A percentile compares a stretch with the other conserved stretches of the same genome.
Evolutionary conservation across 306 rosid species (phyloP).

Genomic region (Vachellia pachyceras): DNA sequence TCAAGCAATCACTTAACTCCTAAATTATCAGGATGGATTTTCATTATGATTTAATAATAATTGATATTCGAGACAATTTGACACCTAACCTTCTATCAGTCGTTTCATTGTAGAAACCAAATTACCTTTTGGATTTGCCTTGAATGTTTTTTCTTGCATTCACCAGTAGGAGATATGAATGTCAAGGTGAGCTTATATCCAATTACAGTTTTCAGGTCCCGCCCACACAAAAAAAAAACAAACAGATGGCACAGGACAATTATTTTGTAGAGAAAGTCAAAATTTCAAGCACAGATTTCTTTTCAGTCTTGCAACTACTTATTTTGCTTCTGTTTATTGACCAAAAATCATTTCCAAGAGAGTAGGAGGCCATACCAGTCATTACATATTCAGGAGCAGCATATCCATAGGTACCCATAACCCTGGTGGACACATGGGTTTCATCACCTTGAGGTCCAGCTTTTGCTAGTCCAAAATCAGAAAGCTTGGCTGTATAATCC

Average conservation of each 20-base stretch:
- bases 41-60: conserved; percentile 12
- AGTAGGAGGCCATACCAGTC: conserved; percentile 72
- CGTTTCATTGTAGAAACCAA: not conserved
- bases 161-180: too few species aligned
- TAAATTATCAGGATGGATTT: conserved; percentile 9
- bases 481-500: conserved; percentile 97
- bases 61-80: too few species aligned
- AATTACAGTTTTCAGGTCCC: not conserved
- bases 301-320: not conserved
- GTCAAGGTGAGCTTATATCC: not conserved
- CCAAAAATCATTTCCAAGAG: conserved; percentile 26
- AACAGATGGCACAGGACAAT: not conserved
- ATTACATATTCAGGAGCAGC: conserved; percentile 98
- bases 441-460: conserved; percentile 99
- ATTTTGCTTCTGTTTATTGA: conserved; percentile 10
- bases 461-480: conserved; percentile 96
- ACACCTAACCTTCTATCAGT: conserved; percentile 5
- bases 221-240: too few species aligned
- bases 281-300: conserved; percentile 16
- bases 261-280: conserved; percentile 7
- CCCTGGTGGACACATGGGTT: conserved; percentile 97
- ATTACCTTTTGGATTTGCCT: not conserved
- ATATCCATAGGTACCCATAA: conserved; percentile 98
- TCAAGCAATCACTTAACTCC: conserved; percentile 1
- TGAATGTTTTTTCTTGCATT: not conserved